These are phyloP conservation scores for Oryza punctata DNA, from an alignment of 176 grass and related monocot species.

Conservation along the genomic window DNA sequence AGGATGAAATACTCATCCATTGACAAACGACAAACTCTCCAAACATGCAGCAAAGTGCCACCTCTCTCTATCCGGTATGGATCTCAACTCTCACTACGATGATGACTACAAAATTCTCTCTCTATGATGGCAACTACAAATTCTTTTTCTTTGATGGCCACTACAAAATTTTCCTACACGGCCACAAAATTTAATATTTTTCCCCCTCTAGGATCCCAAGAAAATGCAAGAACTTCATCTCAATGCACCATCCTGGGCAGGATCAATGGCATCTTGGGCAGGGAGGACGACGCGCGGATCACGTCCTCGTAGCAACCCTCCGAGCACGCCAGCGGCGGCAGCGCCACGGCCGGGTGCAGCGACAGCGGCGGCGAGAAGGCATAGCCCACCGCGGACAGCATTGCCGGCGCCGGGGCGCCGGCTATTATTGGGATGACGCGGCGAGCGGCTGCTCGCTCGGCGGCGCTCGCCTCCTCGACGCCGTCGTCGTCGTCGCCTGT, in stretches of 20 bases:
- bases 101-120: neutral
- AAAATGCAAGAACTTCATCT: neutral
- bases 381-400: neutral
- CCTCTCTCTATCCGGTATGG: neutral
- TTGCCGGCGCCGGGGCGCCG: neutral
- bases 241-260: constrained; percentile 45
- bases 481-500: neutral
- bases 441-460: neutral
- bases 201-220: neutral
- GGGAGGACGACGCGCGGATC: constrained; percentile 11
- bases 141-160: neutral
- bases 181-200: too few species aligned
- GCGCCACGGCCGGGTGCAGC: neutral
- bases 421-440: neutral
- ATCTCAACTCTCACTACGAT: neutral
- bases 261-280: constrained; percentile 1
- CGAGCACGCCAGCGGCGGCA: neutral
- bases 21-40: neutral
- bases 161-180: neutral
- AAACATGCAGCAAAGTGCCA: neutral
- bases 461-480: neutral
- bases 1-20: neutral
- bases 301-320: constrained; percentile 30
- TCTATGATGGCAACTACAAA: neutral
- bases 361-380: neutral